Percentiles rank a stretch among this genome's conserved stretches.
Evolutionary conservation across 2,329 filamentous ascomycete genomes (phyloP).

Genomic region (Paecilomyces formosus): DNA sequence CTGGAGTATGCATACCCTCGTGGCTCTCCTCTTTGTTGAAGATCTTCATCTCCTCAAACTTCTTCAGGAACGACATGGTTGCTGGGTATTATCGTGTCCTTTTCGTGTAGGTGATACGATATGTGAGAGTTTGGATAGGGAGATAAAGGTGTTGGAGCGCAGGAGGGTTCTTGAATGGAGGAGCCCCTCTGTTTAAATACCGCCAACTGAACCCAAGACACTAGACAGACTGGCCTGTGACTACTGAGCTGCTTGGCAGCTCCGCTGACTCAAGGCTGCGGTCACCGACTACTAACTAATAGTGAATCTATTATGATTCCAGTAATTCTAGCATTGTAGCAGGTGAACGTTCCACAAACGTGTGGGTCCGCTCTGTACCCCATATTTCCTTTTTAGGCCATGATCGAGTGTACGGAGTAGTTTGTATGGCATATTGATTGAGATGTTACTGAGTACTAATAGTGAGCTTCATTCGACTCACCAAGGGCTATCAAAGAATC

Average conservation of each 20-base stretch:
- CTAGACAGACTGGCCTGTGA: not conserved
- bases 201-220: not conserved
- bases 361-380: not conserved
- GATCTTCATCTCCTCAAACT: constrained; percentile 43
- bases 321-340: not conserved
- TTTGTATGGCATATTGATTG: not conserved
- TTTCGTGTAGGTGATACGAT: not conserved
- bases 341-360: not conserved
- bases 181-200: not conserved
- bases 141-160: not conserved
- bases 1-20: constrained; percentile 4
- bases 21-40: constrained; percentile 28
- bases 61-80: constrained; percentile 41
- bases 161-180: not conserved
- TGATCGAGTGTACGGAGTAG: too few species aligned
- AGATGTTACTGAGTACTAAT: not conserved
- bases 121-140: not conserved
- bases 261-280: not conserved
- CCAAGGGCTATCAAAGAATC: not conserved
- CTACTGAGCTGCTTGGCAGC: not conserved
- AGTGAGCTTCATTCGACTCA: not conserved
- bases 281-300: not conserved
- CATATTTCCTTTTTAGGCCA: not conserved
- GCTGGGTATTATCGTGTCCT: not conserved
- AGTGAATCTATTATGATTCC: not conserved